phyloP scores from a whole-genome alignment of 192 early-diverging fungal genomes.

The Linnemannia schmuckeri region DNA sequence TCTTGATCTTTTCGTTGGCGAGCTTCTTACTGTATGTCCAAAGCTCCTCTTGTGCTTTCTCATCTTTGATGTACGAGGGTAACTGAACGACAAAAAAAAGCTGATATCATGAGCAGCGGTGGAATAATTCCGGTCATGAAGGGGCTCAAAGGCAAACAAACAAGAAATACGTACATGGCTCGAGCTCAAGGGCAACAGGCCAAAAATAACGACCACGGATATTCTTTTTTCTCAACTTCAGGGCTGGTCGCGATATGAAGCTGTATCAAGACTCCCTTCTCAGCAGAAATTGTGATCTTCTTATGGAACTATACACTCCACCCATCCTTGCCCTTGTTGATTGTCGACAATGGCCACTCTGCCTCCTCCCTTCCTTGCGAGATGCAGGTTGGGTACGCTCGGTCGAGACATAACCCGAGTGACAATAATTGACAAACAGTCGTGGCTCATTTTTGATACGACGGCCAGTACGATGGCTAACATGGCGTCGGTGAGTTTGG shows the following conservation, averaged over 20 bases:
- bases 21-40: constrained; percentile 38
- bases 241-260: constrained; percentile 65
- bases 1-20: not conserved
- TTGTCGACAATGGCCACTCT: too few species aligned
- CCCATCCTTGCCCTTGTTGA: not conserved
- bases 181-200: constrained; percentile 25
- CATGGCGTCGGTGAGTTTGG: constrained; percentile 66
- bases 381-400: not conserved
- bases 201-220: constrained; percentile 28
- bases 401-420: constrained; percentile 22
- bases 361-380: not conserved
- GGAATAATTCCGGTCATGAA: not conserved
- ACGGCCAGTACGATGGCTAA: constrained; percentile 61
- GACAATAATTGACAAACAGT: constrained; percentile 32
- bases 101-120: not conserved
- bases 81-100: not conserved
- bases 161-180: constrained; percentile 9
- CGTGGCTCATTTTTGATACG: constrained; percentile 23
- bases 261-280: constrained; percentile 59
- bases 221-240: constrained; percentile 60
- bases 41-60: constrained; percentile 17
- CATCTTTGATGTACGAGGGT: constrained; percentile 8
- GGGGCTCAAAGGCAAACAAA: not conserved
- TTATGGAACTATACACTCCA: not conserved
- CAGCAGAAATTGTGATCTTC: constrained; percentile 7